Evolutionary conservation across 768 basidiomycete genomes (phyloP).

Genomic region (Leccinellum albellum): DNA sequence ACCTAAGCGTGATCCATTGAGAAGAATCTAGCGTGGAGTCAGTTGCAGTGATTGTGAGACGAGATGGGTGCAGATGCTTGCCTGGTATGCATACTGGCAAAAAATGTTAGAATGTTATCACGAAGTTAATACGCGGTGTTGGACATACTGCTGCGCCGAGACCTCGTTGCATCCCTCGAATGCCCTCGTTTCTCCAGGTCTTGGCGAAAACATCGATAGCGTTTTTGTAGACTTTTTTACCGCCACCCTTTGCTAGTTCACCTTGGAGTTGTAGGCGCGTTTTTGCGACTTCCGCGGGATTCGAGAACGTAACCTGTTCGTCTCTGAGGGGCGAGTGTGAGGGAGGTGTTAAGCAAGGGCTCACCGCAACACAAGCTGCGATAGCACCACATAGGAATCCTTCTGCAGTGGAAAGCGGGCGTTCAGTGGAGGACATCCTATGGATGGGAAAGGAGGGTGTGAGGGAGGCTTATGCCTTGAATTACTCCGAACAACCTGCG

Average conservation of each 20-base stretch:
- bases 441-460: neutral
- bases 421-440: conserved; percentile 21
- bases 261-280: conserved; percentile 96
- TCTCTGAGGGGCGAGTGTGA: conserved; percentile 1
- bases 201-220: conserved; percentile 84
- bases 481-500: neutral
- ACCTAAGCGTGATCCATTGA: conserved; percentile 92
- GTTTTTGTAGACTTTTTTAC: conserved; percentile 78
- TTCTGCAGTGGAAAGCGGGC: conserved; percentile 62
- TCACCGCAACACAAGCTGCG: conserved; percentile 87
- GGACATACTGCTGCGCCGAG: conserved; percentile 76
- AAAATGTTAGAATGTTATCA: conserved; percentile 7
- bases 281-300: conserved; percentile 76
- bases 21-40: conserved; percentile 57
- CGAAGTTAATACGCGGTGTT: neutral
- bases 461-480: conserved; percentile 3
- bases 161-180: conserved; percentile 90
- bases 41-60: neutral
- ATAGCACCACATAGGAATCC: conserved; percentile 87
- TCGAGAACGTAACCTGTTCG: conserved; percentile 73
- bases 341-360: conserved; percentile 4
- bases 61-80: conserved; percentile 32
- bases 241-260: conserved; percentile 76
- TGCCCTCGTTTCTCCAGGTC: conserved; percentile 86
- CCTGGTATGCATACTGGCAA: conserved; percentile 85